Base-by-base conservation (phyloP, 768 basidiomycete genomes). In the Gloeophyllum trabeum region DNA sequence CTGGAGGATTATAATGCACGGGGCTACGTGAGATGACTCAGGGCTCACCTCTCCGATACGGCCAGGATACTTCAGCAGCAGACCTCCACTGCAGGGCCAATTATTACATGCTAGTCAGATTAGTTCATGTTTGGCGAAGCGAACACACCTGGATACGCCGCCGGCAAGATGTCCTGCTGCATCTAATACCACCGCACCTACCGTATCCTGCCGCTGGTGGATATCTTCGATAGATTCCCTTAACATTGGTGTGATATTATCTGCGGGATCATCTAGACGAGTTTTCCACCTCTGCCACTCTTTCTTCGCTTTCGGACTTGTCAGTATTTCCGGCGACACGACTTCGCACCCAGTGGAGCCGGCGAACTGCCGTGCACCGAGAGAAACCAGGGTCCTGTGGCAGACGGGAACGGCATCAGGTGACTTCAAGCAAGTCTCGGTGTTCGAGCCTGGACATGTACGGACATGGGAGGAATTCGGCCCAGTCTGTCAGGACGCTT, bases 61-160 rank as follows among this genome's bases (percentile, higher is more conserved):
- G 10, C 87, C 87, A 3, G 83, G 67, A 38, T 66, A 58, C 55
- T 90, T 90, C 42, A 90, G 66, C 40, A 90, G 63, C n/a, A 90
- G 57, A 0, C 87, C 87, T 4, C 87, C 87, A 48, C 87, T 89
- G 44, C 26, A 38, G 23, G 7, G n/a, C 24, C n/a, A 42, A 21
- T 20, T n/a, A 42, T 7, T 26, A 44, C n/a, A n/a, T n/a, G n/a
- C n/a, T n/a, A n/a, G n/a, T n/a, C n/a, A n/a, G n/a, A n/a, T n/a
- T n/a, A n/a, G n/a, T n/a, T n/a, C n/a, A n/a, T n/a, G n/a, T n/a
- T n/a, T n/a, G n/a, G n/a, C n/a, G n/a, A n/a, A n/a, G n/a, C n/a
- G n/a, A n/a, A n/a, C 55, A 39, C 24, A 75, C 81, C 81, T 85
- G 23, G 84, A 88, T 13, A 86, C 83, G 2, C 84, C 84, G n/a